These are phyloP conservation scores for Arachis hypogaea DNA, from an alignment of 306 rosid genomes.

Conservation along the genomic window DNA sequence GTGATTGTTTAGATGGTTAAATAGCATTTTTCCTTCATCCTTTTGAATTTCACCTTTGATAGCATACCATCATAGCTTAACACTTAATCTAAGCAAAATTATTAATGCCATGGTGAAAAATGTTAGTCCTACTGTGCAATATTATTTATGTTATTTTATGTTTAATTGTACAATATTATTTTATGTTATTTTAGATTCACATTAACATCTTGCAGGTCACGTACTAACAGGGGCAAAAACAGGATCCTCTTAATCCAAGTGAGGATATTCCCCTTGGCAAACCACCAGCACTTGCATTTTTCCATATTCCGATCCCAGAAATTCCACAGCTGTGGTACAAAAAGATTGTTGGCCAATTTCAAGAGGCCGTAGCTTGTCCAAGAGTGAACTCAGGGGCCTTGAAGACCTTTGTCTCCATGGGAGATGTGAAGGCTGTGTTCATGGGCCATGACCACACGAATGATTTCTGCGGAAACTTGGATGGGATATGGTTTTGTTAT, in stretches of 20 bases:
- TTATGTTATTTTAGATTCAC: constrained; percentile 41
- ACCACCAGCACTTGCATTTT: constrained; percentile 69
- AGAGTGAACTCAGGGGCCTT: constrained; percentile 73
- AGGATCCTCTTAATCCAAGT: constrained; percentile 34
- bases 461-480: constrained; percentile 86
- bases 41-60: no score
- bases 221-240: constrained; percentile 70
- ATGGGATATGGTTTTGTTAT: constrained; percentile 89
- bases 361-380: constrained; percentile 86
- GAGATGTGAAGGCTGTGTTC: constrained; percentile 89
- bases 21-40: no score
- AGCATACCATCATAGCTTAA: no score
- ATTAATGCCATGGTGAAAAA: not conserved
- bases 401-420: constrained; percentile 64
- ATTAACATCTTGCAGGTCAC: constrained; percentile 77
- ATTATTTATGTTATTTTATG: not conserved
- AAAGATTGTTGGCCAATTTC: constrained; percentile 66
- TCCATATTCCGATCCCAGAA: constrained; percentile 94
- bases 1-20: no score
- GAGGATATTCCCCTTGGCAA: constrained; percentile 34
- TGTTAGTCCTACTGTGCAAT: constrained; percentile 8
- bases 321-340: constrained; percentile 57
- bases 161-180: constrained; percentile 11
- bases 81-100: no score
- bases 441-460: constrained; percentile 91